These are phyloP conservation scores for Hyphopichia khmerensis DNA, from an alignment of 1,139 yeast genomes.

Conservation along the genomic window DNA sequence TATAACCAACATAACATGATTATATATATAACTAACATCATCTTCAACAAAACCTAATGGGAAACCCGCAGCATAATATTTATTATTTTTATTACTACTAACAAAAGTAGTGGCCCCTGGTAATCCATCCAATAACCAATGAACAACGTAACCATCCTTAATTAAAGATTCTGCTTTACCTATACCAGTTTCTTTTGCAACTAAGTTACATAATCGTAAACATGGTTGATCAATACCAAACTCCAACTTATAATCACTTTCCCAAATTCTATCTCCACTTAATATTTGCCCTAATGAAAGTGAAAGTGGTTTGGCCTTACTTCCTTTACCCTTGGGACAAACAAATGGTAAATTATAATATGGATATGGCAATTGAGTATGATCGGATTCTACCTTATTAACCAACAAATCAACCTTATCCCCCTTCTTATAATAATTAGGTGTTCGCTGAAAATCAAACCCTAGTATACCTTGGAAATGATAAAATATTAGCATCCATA, in stretches of 20 bases:
- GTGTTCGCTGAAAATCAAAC: conserved; percentile 19
- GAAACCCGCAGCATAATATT: conserved; percentile 85
- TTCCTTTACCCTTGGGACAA: conserved; percentile 61
- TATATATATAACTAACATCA: conserved; percentile 62
- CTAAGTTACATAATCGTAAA: conserved; percentile 62
- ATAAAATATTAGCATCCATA: conserved; percentile 2
- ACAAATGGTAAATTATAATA: conserved; percentile 79
- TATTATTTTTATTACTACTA: conserved; percentile 54
- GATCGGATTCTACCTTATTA: conserved; percentile 76
- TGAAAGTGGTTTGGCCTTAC: conserved; percentile 64
- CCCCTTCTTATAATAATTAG: conserved; percentile 41
- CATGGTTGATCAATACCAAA: conserved; percentile 70
- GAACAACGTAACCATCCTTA: conserved; percentile 69
- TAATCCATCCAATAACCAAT: conserved; percentile 81
- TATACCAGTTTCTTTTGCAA: conserved; percentile 50
- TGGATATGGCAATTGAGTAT: conserved; percentile 74
- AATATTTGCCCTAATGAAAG: conserved; percentile 75
- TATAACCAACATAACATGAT: conserved; percentile 79
- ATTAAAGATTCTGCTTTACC: conserved; percentile 61
- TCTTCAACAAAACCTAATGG: conserved; percentile 71
- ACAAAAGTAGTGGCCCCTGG: conserved; percentile 90
- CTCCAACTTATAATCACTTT: conserved; percentile 61
- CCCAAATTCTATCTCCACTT: conserved; percentile 79
- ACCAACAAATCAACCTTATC: conserved; percentile 70
- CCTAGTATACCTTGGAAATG: background rate